A percentile compares a stretch with the other conserved stretches of the same genome.
Conservation (phyloP, 805 yeast genomes). For the Myxozyma nipponensis region DNA sequence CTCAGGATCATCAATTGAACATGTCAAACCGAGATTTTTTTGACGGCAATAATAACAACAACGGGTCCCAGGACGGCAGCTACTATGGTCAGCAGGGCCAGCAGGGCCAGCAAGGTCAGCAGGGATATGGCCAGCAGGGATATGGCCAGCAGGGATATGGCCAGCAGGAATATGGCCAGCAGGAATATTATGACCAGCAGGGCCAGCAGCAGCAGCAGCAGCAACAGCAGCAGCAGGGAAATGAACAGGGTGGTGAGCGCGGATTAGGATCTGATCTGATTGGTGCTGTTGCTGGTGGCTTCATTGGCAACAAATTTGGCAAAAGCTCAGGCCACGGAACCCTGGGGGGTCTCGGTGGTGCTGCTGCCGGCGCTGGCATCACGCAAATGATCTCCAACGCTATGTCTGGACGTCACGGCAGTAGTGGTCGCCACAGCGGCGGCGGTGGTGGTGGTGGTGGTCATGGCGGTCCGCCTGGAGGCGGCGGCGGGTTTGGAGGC, state of each 20-base stretch:
- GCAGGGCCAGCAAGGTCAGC: slow-evolving; percentile 8
- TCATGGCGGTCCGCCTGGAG: no score
- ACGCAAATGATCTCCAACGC: slow-evolving; percentile 9
- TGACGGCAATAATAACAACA: background rate
- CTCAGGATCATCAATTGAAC: no score
- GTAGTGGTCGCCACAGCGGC: background rate
- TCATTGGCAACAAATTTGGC: slow-evolving; percentile 23
- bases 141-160: slow-evolving; percentile 17
- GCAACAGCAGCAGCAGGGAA: slow-evolving; percentile 19
- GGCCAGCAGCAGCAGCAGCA: slow-evolving; percentile 21
- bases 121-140: no score
- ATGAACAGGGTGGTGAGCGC: slow-evolving; percentile 16
- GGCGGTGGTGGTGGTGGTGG: background rate
- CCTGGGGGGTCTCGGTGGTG: slow-evolving; percentile 24
- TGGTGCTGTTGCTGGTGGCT: slow-evolving; percentile 20
- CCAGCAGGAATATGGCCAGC: no score
- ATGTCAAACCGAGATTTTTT: no score
- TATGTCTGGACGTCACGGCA: background rate
- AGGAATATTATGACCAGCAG: slow-evolving; percentile 15
- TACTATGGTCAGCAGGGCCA: slow-evolving; percentile 8
- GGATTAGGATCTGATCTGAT: slow-evolving; percentile 19
- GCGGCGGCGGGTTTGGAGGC: slow-evolving; percentile 1
- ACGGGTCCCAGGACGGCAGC: slow-evolving; percentile 2
- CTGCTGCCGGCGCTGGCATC: slow-evolving; percentile 20
- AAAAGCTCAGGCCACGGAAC: slow-evolving; percentile 19